Evolutionary conservation across 805 yeast genomes (phyloP), one percentile per base, ranked within the genome.

Genomic region (Clavispora phyllophila): DNA sequence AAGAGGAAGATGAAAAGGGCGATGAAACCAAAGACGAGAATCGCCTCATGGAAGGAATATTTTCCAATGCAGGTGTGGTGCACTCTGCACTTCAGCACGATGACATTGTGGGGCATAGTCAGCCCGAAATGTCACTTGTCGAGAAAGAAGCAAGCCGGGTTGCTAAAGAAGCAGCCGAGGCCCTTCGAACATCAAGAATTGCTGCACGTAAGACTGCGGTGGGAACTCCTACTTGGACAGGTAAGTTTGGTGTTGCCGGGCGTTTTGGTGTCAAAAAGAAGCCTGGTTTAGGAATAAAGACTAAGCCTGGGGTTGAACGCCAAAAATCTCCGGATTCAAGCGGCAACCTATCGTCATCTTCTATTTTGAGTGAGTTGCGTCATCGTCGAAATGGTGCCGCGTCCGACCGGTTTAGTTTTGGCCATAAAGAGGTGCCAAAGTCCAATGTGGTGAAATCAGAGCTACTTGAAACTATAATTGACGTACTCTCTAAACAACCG

Each of bases 151-250:
- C 90, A 0, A 76, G 75, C 4, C 69, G 70, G 38, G 76, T 73
- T 56, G 78, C 82, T 35, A 61, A 63, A 47, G 67, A 71, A 14
- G 84, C 84, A 0, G 68, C 81, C 0, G 66, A 65, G 15, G 82
- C 82, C 0, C 60, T 86, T 43, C 70, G 76, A 41, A 75, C 76
- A 45, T 87, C 96, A 0, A 63, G 89, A 32, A 70, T 65, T 37
- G 58, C 65, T 18, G 71, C 89, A 1, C 51, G 73, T 17, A 61
- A 59, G 41, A 66, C 57, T 38, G 58, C 54, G 20, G 70, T 90
- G 24, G 96, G 96, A 4, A 81, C 84, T 0, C 98, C 97, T 0
- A 91, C 99, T 0, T 93, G 97, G 95, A 91, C 99, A 0, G 99
- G 99, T 0, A 78, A 78, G 51, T 87, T 83, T 69, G 99, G 99